Base-by-base conservation (phyloP, 257 asterid genomes). In the Salvia splendens region DNA sequence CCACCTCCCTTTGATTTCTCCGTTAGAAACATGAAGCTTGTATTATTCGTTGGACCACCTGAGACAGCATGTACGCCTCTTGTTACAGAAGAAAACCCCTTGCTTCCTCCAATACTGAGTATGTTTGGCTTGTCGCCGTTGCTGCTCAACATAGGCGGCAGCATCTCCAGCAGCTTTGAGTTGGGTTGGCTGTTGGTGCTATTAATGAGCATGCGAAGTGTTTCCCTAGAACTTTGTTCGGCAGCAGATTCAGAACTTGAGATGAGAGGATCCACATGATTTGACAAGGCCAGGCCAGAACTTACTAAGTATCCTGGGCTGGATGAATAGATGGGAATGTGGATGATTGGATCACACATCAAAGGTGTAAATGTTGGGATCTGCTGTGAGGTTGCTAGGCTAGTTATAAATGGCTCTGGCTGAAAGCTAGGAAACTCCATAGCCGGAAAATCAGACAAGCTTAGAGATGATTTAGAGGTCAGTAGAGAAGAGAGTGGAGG, bases 291-390 rank as follows among this genome's bases (percentile, higher is more conserved):
- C 36, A 87, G 84, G 43, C 96, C 95, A 1, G 92, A 86, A 64
- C 91, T 86, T 45, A 88, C 95, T 63, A 88, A 47, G 45, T 86
- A 91, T 12, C 93, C 89, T 54, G 81, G 95, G 28, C 95, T 96
- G 7, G 95, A 84, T 5, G 97, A 87, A 67, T 14, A 48, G 53
- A 88, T 74, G 8, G 97, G 97, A 71, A 88, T 68, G 65, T 88
- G 96, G 35, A 88, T 92, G 49, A 88, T 91, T 0, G 97, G 87
- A 64, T 86, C 97, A 14, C 93, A 85, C 24, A 82, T 81, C 50
- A 91, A 58, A 69, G 97, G 89, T 2, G 93, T 74, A 59, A 86
- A 91, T 4, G 93, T 75, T 10, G 90, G 84, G 12, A 88, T 79
- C 70, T 88, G 97, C 72, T 85, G 91, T 0, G 95, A 80, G 12